These are phyloP conservation scores for Venturia effusa DNA, from an alignment of 2,329 filamentous ascomycete species.

Conservation along the genomic window DNA sequence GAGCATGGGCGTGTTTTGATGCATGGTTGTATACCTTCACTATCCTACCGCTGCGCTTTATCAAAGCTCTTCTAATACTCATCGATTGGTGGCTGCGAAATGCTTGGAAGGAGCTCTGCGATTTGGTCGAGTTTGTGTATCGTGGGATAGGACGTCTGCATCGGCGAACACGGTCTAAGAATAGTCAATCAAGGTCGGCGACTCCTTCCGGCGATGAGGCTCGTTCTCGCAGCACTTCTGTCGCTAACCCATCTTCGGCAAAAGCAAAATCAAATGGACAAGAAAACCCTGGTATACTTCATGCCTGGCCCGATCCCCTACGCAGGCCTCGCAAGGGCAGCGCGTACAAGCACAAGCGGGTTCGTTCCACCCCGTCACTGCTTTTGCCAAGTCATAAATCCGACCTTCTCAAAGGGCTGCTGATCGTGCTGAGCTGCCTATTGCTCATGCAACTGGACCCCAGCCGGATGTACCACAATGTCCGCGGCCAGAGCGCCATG, in stretches of 20 bases:
- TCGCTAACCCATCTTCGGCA: not conserved
- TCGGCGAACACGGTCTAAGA: constrained; percentile 26
- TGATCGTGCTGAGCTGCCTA: constrained; percentile 77
- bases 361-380: constrained; percentile 74
- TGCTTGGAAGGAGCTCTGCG: constrained; percentile 58
- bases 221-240: not conserved
- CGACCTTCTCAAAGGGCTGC: constrained; percentile 78
- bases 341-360: constrained; percentile 51
- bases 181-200: not conserved
- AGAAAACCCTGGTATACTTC: constrained; percentile 3
- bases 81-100: constrained; percentile 68
- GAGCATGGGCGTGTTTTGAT: constrained; percentile 81
- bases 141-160: constrained; percentile 70
- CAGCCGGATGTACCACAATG: constrained; percentile 95
- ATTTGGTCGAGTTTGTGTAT: constrained; percentile 67
- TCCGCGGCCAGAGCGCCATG: constrained; percentile 90
- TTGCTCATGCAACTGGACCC: constrained; percentile 87
- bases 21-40: constrained; percentile 96
- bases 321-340: constrained; percentile 21
- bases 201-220: not conserved
- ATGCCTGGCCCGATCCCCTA: constrained; percentile 8
- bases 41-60: constrained; percentile 80
- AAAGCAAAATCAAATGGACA: not conserved
- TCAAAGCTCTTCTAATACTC: constrained; percentile 68
- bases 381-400: constrained; percentile 87